phyloP scores from a whole-genome alignment of 169 alveolate species.

The Eimeria sp. region DNA sequence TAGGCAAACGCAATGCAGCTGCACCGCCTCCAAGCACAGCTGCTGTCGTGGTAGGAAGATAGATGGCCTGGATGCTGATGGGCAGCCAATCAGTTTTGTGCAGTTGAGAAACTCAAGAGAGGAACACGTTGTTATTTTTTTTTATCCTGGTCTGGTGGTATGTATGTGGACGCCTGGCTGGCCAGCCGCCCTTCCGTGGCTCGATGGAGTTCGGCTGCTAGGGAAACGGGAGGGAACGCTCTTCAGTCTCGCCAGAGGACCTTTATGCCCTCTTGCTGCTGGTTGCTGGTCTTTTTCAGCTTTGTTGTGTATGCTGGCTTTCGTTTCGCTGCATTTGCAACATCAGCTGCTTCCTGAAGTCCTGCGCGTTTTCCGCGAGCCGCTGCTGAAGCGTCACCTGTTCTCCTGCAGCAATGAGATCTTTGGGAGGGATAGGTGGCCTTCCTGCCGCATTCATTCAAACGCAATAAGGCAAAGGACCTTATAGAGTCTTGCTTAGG shows the following conservation, averaged over 20 bases:
- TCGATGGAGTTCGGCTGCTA: background rate
- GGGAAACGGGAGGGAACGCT: background rate
- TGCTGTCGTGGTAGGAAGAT: too few species aligned
- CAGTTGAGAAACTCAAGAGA: too few species aligned
- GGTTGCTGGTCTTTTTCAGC: background rate
- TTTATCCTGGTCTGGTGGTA: too few species aligned
- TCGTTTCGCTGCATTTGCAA: conserved; percentile 6
- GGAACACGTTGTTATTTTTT: too few species aligned
- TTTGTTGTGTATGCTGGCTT: too few species aligned
- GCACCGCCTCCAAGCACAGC: too few species aligned
- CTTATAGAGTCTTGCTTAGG: too few species aligned
- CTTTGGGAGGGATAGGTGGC: conserved; percentile 59
- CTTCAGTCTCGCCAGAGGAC: background rate
- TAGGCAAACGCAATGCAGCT: too few species aligned
- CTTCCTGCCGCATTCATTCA: background rate
- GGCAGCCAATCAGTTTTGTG: too few species aligned
- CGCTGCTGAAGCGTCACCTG: conserved; percentile 37
- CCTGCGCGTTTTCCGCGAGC: conserved; percentile 45
- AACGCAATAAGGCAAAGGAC: background rate
- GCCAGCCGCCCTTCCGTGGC: too few species aligned
- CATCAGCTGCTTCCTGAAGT: conserved; percentile 25
- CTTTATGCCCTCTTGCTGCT: background rate
- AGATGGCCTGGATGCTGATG: too few species aligned
- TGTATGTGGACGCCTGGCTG: too few species aligned
- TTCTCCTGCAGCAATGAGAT: conserved; percentile 47